Base-by-base conservation (phyloP, 2,329 filamentous ascomycete species). In the Paecilomyces fulvus region DNA sequence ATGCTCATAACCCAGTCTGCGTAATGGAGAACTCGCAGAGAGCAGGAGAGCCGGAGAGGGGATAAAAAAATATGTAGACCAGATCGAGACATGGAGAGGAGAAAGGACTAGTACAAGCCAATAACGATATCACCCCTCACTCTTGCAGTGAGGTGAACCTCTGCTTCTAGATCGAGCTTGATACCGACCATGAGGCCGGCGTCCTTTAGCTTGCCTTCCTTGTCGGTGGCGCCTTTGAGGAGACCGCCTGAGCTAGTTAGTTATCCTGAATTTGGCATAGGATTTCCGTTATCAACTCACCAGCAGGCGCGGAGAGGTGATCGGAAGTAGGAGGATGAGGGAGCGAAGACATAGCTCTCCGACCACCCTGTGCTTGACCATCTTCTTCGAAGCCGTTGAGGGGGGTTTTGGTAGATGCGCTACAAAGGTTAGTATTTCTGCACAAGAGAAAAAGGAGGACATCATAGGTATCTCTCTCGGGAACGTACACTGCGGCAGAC, bases 91-190 rank as follows among this genome's bases (percentile, higher is more conserved):
- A 10, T 8, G 5, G 17, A 10, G 37, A n/a, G n/a, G 17, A 17
- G n/a, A 20, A 20, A 31, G 12, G 50, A 28, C 46, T 73, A 83
- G 67, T 83, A 83, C 63, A 84, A 69, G 50, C 81, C 81, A 60
- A 85, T 77, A 20, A 79, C 77, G 63, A 85, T 83, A 66, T 85
- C 83, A 76, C 83, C 82, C 51, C 81, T 75, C 58, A 85, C 75
- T 53, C 82, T 71, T 52, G 83, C 82, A 17, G 82, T 85, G 60
- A 85, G 70, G 66, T 85, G 81, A 49, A 85, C 80, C 66, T 85
- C 82, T 12, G 82, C 82, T 67, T 85, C 82, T 20, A 85, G 70
- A 65, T 85, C 83, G 33, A 85, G 74, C 75, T 85, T 84, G 73
- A 85, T 84, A 56, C 82, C 82, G 37, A 85, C 75, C 63, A 84